Evolutionary conservation across 2,329 filamentous ascomycete species (phyloP).

Genomic region (Microcyclosporella mali): DNA sequence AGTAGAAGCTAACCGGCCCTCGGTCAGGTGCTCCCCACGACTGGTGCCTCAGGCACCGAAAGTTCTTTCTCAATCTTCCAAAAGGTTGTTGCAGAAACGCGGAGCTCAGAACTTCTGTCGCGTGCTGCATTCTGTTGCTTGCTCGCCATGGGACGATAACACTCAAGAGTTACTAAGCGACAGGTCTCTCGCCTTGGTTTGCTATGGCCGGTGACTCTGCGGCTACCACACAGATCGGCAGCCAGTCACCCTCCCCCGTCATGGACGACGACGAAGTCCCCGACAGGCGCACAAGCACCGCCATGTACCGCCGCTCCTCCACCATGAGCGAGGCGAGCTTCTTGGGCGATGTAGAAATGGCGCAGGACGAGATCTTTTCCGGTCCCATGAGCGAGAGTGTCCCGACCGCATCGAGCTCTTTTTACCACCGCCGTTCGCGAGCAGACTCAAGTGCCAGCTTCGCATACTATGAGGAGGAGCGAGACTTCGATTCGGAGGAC

Average conservation of each 20-base stretch:
- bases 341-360: slow-evolving; percentile 97
- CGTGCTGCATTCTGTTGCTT: no score
- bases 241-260: slow-evolving; percentile 4
- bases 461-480: slow-evolving; percentile 72
- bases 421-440: slow-evolving; percentile 73
- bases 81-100: no score
- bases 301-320: slow-evolving; percentile 57
- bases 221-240: slow-evolving; percentile 10
- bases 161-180: slow-evolving; percentile 1
- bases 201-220: slow-evolving; percentile 3
- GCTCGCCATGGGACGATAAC: no score
- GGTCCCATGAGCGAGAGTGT: slow-evolving; percentile 92
- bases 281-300: slow-evolving; percentile 20
- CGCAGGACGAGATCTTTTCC: slow-evolving; percentile 88
- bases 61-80: no score
- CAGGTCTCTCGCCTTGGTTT: slow-evolving; percentile 8
- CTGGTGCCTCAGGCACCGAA: no score
- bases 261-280: slow-evolving; percentile 17
- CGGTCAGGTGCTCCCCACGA: no score
- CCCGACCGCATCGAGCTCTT: slow-evolving; percentile 89
- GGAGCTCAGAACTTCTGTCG: no score
- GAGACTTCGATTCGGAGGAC: slow-evolving; percentile 47
- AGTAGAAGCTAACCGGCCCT: no score
- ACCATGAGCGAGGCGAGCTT: slow-evolving; percentile 63
- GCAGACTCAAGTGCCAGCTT: slow-evolving; percentile 85